Base-by-base conservation (phyloP, 108 stramenopile genomes). In the Seminavis robusta region DNA sequence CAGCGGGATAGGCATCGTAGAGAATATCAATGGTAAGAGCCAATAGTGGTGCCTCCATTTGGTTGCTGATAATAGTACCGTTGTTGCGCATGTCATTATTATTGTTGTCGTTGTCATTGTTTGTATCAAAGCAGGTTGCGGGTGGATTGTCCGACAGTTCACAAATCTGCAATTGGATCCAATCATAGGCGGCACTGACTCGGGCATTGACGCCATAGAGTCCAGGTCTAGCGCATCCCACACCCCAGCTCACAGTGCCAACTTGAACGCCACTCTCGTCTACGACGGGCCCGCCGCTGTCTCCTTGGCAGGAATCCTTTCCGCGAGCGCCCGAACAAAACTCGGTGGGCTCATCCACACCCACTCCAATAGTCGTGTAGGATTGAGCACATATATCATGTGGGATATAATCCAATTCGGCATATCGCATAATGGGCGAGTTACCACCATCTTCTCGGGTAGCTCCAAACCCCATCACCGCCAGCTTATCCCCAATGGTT, bases 161-260 rank as follows among this genome's bases (percentile, higher is more conserved):
- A 36, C 71, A 73, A 20, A 73, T 56, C 29, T 52, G 38, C 1
- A 61, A 10, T 40, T 53, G 13, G 25, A 73, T 73, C 71, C 71
- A 73, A 33, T 50, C 59, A 26, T 19, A 4, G 1, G 29, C 58
- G 6, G 29, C 43, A 34, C 32, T 53, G 21, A 33, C 27, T 8
- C 76, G 31, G 9, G 79, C 42, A 24, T 84, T 79, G 0, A 85
- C 77, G 3, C 79, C 84, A 13, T 77, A 74, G 15, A 53, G 63
- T 17, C 52, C 61, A 0, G 48, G 20, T 19, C 40, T 33, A 30
- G 72, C 80, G 45, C 84, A 86, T 16, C 76, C 84, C 26, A 57
- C 48, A 34, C 80, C 80, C 67, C 60, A 86, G 15, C 63, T 65
- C 0, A 81, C 80, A 26, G 81, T 58, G 7, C 81, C 81, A 2